These are phyloP conservation scores for Quillaja saponaria DNA, from an alignment of 306 rosid genomes.

Conservation along the genomic window DNA sequence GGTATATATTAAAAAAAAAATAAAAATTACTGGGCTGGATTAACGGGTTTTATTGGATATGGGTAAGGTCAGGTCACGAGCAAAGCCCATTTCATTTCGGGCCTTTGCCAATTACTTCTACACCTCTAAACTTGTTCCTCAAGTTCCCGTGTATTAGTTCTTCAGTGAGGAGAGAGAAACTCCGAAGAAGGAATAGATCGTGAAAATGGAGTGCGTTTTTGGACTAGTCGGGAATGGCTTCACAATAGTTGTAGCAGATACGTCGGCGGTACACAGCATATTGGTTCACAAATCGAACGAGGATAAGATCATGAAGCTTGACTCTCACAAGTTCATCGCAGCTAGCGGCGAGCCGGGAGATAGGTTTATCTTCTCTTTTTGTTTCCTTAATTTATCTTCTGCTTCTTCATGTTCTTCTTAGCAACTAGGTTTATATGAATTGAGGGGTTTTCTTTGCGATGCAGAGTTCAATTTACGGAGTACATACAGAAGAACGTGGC, in stretches of 20 bases:
- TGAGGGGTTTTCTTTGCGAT: neutral
- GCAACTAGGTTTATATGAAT: neutral
- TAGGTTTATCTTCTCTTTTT: constrained; percentile 42
- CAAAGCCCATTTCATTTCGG: no score
- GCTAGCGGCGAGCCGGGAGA: constrained; percentile 97
- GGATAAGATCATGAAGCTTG: constrained; percentile 98
- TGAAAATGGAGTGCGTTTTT: constrained; percentile 79
- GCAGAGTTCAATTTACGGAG: constrained; percentile 83
- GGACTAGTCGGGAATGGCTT: constrained; percentile 82
- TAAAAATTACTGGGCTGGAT: no score
- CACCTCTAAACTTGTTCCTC: neutral
- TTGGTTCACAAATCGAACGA: constrained; percentile 92
- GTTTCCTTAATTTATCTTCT: constrained; percentile 8
- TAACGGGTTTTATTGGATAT: no score
- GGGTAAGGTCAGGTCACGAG: no score
- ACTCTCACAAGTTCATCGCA: constrained; percentile 93
- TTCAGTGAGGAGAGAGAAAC: neutral
- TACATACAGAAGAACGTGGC: constrained; percentile 76
- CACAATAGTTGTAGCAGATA: constrained; percentile 80
- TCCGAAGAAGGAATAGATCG: neutral
- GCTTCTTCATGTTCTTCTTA: neutral
- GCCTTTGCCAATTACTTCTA: neutral
- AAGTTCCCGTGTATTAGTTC: neutral
- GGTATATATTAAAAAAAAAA: no score
- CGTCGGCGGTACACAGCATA: constrained; percentile 93